These are phyloP conservation scores for Termitomyces sp. DNA, from an alignment of 768 basidiomycete genomes.

Conservation along the genomic window DNA sequence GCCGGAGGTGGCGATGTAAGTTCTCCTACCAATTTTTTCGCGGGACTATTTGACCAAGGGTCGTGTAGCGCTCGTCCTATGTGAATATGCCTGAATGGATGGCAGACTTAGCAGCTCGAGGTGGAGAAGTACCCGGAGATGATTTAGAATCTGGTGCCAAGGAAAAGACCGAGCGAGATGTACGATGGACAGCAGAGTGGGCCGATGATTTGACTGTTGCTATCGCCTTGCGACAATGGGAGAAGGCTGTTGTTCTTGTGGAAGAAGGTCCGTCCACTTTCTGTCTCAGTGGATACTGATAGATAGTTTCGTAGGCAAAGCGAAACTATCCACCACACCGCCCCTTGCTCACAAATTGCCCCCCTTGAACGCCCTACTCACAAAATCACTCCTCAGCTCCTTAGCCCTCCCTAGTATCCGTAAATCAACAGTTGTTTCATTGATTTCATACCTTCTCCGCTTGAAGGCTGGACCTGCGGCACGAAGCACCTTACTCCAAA, in stretches of 20 bases:
- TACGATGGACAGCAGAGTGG: constrained; percentile 88
- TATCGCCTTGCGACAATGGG: constrained; percentile 87
- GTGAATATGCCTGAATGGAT: constrained; percentile 78
- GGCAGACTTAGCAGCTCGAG: constrained; percentile 61
- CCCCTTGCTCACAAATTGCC: constrained; percentile 58
- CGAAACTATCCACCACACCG: constrained; percentile 57
- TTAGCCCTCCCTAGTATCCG: constrained; percentile 76
- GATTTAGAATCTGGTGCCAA: constrained; percentile 47
- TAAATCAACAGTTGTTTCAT: constrained; percentile 68
- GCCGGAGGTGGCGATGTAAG: constrained; percentile 42
- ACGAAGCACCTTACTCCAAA: constrained; percentile 76
- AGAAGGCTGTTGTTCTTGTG: constrained; percentile 78
- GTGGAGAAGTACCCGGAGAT: constrained; percentile 46
- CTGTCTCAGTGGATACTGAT: background rate
- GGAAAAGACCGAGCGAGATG: constrained; percentile 77
- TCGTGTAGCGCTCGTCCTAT: constrained; percentile 24
- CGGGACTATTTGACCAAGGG: background rate
- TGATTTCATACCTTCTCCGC: constrained; percentile 72
- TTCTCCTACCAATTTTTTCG: background rate
- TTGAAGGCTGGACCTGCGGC: constrained; percentile 79
- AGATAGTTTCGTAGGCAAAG: constrained; percentile 44
- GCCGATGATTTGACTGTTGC: constrained; percentile 90
- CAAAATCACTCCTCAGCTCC: constrained; percentile 65
- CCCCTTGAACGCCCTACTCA: constrained; percentile 64
- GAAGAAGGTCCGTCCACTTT: constrained; percentile 63